phyloP scores from a whole-genome alignment of 164 flowering plant species.

The Aristolochia contorta region DNA sequence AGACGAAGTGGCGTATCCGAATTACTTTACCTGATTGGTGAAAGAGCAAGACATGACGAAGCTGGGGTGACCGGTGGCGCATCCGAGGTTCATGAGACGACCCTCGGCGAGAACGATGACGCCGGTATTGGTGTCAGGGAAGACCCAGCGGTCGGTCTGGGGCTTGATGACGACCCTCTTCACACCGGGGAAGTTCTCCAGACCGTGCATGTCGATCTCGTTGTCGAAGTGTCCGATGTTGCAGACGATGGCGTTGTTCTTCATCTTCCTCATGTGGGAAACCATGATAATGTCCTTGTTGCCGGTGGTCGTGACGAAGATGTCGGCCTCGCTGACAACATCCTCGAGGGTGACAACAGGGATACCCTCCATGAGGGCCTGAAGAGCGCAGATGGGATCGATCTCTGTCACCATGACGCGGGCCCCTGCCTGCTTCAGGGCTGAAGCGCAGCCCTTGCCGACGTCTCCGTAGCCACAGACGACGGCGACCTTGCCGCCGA shows the following conservation, averaged over 20 bases:
- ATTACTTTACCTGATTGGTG: conserved; percentile 18
- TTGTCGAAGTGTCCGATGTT: conserved; percentile 32
- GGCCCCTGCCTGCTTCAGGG: conserved; percentile 21
- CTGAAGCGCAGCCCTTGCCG: conserved; percentile 24
- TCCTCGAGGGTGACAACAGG: conserved; percentile 24
- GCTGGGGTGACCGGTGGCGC: conserved; percentile 25
- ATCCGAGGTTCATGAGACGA: conserved; percentile 20
- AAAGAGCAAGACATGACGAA: conserved; percentile 26
- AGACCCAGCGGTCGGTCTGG: conserved; percentile 21
- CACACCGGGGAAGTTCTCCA: conserved; percentile 17
- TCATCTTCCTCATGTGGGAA: conserved; percentile 28
- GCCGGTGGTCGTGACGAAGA: conserved; percentile 23
- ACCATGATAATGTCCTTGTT: conserved; percentile 31
- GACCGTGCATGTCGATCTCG: conserved; percentile 16
- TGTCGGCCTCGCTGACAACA: conserved; percentile 19
- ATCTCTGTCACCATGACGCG: conserved; percentile 28
- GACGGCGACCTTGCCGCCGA: conserved; percentile 21
- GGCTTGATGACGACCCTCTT: conserved; percentile 22
- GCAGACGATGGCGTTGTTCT: conserved; percentile 37
- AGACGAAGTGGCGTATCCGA: too few relatives aligned
- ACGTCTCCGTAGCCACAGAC: conserved; percentile 23
- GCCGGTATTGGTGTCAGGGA: conserved; percentile 14
- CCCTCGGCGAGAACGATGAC: conserved; percentile 24
- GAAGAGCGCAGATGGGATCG: conserved; percentile 32
- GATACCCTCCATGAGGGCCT: conserved; percentile 29